Evolutionary conservation across 1,139 yeast genomes (phyloP).

Genomic region (Lodderomyces parapsilosis): DNA sequence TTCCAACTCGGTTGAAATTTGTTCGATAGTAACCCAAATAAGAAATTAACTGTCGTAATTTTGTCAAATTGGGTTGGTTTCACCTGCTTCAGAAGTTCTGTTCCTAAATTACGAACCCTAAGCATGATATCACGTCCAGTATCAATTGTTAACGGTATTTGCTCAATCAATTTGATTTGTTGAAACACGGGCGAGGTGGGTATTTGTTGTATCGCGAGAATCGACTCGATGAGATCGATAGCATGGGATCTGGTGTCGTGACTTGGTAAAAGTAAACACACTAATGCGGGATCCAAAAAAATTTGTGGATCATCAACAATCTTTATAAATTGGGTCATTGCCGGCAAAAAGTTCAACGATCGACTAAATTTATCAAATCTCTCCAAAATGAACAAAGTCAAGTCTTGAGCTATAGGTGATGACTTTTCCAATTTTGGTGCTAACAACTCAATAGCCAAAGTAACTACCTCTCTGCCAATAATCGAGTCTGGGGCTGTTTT

Average conservation of each 20-base stretch:
- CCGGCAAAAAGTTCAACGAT: conserved; percentile 12
- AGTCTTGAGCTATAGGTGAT: not conserved
- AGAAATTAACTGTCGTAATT: conserved; percentile 49
- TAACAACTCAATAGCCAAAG: not conserved
- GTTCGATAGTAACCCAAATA: conserved; percentile 73
- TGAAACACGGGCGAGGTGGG: conserved; percentile 26
- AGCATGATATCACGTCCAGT: conserved; percentile 74
- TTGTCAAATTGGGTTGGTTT: conserved; percentile 33
- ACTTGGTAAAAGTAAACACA: conserved; percentile 46
- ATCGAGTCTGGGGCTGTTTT: conserved; percentile 6
- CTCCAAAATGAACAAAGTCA: conserved; percentile 5
- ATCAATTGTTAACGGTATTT: conserved; percentile 66
- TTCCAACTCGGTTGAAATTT: conserved; percentile 87
- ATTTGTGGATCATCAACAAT: conserved; percentile 11
- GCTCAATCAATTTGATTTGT: conserved; percentile 61
- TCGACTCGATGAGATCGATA: conserved; percentile 32
- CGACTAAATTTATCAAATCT: conserved; percentile 19
- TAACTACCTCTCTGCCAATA: not conserved
- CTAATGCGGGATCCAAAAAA: conserved; percentile 22
- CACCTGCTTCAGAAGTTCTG: conserved; percentile 42
- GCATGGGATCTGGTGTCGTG: conserved; percentile 48
- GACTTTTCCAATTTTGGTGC: conserved; percentile 1
- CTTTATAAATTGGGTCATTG: conserved; percentile 7
- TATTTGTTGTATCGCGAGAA: conserved; percentile 17
- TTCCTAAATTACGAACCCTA: conserved; percentile 63